A percentile compares a stretch with the other conserved stretches of the same genome.
phyloP scores from a whole-genome alignment of 2,329 filamentous ascomycete species.

The Hymenoscyphus fraxineus region DNA sequence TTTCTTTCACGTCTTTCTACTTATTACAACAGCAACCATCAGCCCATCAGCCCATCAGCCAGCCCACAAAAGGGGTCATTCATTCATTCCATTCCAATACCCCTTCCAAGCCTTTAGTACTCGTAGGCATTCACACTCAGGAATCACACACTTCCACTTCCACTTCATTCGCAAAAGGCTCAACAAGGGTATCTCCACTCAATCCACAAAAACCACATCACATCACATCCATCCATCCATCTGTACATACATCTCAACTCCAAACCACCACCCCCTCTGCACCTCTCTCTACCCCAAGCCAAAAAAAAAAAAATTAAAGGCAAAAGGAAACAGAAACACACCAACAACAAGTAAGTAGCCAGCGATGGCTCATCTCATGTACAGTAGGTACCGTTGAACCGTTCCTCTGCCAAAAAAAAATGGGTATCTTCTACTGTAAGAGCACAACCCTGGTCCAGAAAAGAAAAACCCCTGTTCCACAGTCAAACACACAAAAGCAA shows the following conservation, averaged over 20 bases:
- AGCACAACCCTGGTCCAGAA: background rate
- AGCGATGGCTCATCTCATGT: conserved; percentile 1
- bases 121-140: too few relatives aligned
- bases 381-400: background rate
- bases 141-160: background rate
- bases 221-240: too few relatives aligned
- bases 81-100: background rate
- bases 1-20: too few relatives aligned
- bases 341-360: background rate
- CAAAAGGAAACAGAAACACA: background rate
- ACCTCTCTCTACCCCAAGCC: background rate
- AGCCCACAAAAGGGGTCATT: too few relatives aligned
- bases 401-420: conserved; percentile 1
- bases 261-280: background rate
- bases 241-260: background rate
- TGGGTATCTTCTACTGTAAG: conserved; percentile 2
- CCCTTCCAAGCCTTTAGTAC: background rate
- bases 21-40: too few relatives aligned
- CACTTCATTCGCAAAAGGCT: background rate
- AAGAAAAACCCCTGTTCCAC: background rate
- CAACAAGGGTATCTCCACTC: conserved; percentile 3
- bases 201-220: background rate
- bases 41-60: too few relatives aligned
- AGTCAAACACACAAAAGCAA: background rate
- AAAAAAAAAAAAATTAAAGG: background rate